phyloP scores from a whole-genome alignment of 352 stramenopile genomes.

The Aphanomyces stellatus region DNA sequence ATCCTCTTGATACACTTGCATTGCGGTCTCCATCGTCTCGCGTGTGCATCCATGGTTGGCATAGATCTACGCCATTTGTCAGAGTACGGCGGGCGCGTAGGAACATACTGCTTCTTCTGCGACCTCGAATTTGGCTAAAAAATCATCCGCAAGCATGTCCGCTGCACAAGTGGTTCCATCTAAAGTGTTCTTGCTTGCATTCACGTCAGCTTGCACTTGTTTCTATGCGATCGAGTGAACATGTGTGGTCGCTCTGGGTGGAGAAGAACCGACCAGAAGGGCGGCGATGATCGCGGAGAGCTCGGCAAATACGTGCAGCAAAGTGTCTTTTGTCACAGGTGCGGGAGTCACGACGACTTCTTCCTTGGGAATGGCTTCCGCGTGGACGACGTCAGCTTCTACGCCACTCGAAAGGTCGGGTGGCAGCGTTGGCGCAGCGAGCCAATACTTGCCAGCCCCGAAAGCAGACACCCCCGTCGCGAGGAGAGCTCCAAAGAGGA shows the following conservation, averaged over 20 bases:
- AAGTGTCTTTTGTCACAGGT: no score
- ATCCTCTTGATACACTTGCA: not conserved
- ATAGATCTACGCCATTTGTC: constrained; percentile 6
- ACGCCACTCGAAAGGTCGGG: no score
- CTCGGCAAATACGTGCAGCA: no score
- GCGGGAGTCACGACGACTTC: no score
- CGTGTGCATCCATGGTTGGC: not conserved
- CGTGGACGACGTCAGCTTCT: not conserved
- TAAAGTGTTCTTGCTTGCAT: not conserved
- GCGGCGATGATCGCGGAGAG: no score
- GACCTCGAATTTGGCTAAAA: no score
- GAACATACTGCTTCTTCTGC: not conserved
- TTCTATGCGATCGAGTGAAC: no score
- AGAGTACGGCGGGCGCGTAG: no score
- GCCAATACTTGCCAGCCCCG: not conserved
- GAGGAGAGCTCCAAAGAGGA: not conserved
- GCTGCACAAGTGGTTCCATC: not conserved
- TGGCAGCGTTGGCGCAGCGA: no score
- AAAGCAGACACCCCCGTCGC: not conserved
- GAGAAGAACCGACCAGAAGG: no score
- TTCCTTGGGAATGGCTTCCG: no score
- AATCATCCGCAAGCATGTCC: not conserved
- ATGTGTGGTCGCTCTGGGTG: no score
- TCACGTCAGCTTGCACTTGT: not conserved
- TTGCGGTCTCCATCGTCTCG: not conserved